Base-by-base conservation (phyloP, 208 protist species). In the Leptomonas seymouri region DNA sequence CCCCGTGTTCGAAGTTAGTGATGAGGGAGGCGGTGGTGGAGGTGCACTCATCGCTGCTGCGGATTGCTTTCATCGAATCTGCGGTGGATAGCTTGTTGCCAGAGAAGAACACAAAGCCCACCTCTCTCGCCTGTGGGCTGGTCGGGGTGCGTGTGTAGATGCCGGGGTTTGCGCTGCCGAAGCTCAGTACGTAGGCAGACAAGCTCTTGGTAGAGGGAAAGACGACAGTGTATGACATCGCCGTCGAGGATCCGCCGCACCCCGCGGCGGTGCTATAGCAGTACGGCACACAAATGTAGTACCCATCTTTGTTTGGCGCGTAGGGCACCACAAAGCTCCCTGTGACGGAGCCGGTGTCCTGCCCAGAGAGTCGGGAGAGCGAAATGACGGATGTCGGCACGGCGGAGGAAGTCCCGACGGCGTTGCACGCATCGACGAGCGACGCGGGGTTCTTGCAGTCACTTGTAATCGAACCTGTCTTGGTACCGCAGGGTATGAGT, bases 261-360 rank as follows among this genome's bases (percentile, higher is more conserved):
- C 56, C 65, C 11, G 58, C 71, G 7, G 56, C 25, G 25, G 51
- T 65, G 34, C 58, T 67, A 67, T 46, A 64, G 74, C 90, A 97
- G 80, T 97, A 97, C 21, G 93, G 90, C 16, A 93, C 79, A 60
- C 93, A 97, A 8, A 93, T 66, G 36, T 76, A 82, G 78, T 94
- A 97, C 16, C 86, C 86, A 39, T 12, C 46, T 1, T 58, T 31
- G 46, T 64, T 68, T 0, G 86, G 84, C 8, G 63, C 41, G 74
- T 89, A 90, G 9, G 90, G 90, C 2, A 90, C 88, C 5, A 74
- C 73, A 67, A 97, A 91, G 67, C 49, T 71, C 28, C 87, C 84
- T 6, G 58, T 79, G 8, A 85, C 76, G 27, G 42, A 74, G 23
- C 67, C 64, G 20, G 67, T 74, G 48, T 60, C 59, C 50, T 63